Base-by-base conservation (phyloP, 495 filamentous ascomycete genomes). In the Aspergillus kassunensis region DNA sequence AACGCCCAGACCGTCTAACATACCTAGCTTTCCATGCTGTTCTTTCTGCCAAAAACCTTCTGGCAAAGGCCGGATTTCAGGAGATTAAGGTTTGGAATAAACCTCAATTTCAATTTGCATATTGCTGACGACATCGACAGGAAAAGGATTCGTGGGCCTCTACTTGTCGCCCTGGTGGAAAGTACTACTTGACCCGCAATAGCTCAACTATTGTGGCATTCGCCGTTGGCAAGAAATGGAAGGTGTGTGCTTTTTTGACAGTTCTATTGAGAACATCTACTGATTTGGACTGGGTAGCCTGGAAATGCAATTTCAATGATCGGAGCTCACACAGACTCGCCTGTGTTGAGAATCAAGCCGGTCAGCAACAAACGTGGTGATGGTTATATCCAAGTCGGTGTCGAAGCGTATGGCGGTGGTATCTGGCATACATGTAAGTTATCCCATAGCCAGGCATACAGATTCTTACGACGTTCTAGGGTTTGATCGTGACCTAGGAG, bases 141-240 rank as follows among this genome's bases (percentile, higher is more conserved):
- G 93, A 97, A 68, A 85, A 86, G 60, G 90, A 96, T 59, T 83
- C 87, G 34, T 99, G 93, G 93, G 77, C 84, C 15, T 83, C 85
- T 7, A 80, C 73, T 30, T 82, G 96, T 54, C 79, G 83, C 52
- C 89, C 90, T 20, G 93, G 92, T 48, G 92, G 93, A 42, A 96
- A 92, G 68, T 99, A 97, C 69, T 97, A 88, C 72, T 78, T 97
- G 60, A 99, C 93, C 35, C 84, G 93, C 37, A 99, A 99, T 71
- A 86, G 82, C 49, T 95, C 92, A 21, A 91, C 95, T 25, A 86
- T 99, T 54, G 80, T 97, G 34, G 93, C 95, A 47, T 99, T 99
- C 69, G 88, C 89, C 49, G 86, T 99, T 58, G 93, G 93, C 48
- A 83, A 83, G 63, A 83, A 86, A 75, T 99, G 93, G 93, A 84